Conservation (phyloP, 257 asterid species). For the Rhazya stricta region DNA sequence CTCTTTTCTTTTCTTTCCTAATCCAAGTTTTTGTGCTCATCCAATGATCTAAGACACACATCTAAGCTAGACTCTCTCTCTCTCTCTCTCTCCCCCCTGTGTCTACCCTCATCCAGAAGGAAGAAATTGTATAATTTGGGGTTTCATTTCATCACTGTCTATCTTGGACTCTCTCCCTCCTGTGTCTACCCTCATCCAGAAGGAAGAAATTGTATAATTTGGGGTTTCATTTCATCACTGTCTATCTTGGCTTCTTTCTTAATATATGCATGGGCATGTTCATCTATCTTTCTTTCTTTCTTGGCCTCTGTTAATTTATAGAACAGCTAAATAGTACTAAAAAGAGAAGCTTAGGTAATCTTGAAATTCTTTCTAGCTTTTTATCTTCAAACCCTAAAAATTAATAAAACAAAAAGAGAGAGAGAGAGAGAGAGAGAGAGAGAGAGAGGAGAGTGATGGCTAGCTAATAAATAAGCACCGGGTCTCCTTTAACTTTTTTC, state of each 20-base stretch:
- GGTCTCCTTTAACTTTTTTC: constrained; percentile 25
- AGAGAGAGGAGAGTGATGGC: no score
- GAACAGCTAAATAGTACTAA: background rate
- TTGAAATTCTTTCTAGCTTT: background rate
- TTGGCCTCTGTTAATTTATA: background rate
- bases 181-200: background rate
- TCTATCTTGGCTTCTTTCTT: background rate
- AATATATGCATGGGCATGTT: background rate
- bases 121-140: background rate
- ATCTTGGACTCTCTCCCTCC: constrained; percentile 6
- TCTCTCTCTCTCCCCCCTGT: constrained; percentile 1
- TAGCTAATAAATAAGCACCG: constrained; percentile 16
- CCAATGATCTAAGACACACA: background rate
- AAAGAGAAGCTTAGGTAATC: constrained; percentile 11
- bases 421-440: constrained; percentile 5
- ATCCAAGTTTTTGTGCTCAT: constrained; percentile 4
- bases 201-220: background rate
- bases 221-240: constrained; percentile 9
- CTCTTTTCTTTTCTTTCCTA: background rate
- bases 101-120: background rate
- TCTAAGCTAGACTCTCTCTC: background rate
- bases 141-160: constrained; percentile 5
- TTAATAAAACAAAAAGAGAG: background rate
- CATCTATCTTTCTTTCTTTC: background rate
- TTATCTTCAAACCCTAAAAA: constrained; percentile 15